Conservation (phyloP, 805 yeast genomes). For the Lipomyces yamanashiensis region DNA sequence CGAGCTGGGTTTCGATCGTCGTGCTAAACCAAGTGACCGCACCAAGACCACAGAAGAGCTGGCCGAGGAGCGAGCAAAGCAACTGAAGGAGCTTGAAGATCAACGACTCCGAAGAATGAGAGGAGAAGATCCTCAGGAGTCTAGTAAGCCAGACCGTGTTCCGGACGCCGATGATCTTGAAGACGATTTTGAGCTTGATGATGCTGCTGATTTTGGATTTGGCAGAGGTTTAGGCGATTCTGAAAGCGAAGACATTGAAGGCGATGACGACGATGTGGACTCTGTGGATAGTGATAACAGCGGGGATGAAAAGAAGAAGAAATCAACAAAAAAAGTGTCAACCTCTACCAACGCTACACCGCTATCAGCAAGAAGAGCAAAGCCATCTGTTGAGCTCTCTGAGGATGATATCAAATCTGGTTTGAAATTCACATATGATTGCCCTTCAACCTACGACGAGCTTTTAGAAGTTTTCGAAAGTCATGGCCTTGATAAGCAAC, state of each 20-base stretch:
- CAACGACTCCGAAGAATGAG: constrained; percentile 48
- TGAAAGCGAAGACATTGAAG: constrained; percentile 48
- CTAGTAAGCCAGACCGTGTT: constrained; percentile 54
- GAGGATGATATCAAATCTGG: constrained; percentile 30
- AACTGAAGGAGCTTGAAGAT: constrained; percentile 43
- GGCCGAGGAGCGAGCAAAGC: constrained; percentile 45
- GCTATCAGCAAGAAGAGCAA: background rate
- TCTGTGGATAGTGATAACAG: constrained; percentile 41
- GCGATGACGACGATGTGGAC: constrained; percentile 46
- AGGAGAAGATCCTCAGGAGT: constrained; percentile 42
- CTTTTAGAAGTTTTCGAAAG: constrained; percentile 72
- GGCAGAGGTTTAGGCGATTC: constrained; percentile 32
- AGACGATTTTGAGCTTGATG: constrained; percentile 46
- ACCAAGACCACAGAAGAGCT: constrained; percentile 52
- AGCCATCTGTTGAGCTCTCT: constrained; percentile 5
- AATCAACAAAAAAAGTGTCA: background rate
- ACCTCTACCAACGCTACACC: constrained; percentile 11
- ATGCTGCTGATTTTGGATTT: constrained; percentile 49
- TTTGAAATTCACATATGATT: constrained; percentile 43
- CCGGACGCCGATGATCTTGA: constrained; percentile 38
- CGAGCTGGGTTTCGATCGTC: constrained; percentile 49
- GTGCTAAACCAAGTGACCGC: constrained; percentile 51
- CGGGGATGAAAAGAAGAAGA: constrained; percentile 11
- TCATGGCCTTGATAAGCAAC: constrained; percentile 59
- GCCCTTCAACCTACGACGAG: constrained; percentile 64